Conservation (phyloP, 441 rosid species). For the Theobroma grandiflorum region DNA sequence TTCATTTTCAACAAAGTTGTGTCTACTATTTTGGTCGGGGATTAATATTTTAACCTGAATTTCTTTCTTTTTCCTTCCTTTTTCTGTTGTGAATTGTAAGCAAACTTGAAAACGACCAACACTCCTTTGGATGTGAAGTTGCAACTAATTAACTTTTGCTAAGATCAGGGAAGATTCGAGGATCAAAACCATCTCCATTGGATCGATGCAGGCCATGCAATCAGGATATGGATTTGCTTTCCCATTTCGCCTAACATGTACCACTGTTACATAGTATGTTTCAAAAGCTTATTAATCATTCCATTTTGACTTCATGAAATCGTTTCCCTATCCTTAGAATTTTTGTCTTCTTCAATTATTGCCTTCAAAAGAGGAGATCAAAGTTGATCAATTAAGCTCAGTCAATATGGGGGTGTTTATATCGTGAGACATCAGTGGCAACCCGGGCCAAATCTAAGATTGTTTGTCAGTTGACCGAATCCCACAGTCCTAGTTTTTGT, state of each 20-base stretch:
- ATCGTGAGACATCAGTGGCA: neutral
- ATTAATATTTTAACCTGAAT: neutral
- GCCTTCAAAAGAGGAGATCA: neutral
- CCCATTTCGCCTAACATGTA: neutral
- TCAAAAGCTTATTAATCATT: neutral
- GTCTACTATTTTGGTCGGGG: neutral
- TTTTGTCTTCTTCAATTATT: neutral
- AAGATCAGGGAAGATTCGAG: neutral
- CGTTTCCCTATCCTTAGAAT: neutral
- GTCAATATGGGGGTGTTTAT: neutral
- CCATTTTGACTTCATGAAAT: neutral
- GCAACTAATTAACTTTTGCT: neutral
- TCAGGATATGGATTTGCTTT: neutral
- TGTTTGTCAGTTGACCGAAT: conserved; percentile 9
- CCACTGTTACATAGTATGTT: too few species aligned
- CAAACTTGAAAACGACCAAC: neutral
- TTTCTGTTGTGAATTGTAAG: neutral
- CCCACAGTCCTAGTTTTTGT: neutral
- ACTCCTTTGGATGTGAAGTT: neutral
- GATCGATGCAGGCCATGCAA: neutral
- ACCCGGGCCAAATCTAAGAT: neutral
- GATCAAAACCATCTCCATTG: neutral
- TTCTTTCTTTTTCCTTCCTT: neutral
- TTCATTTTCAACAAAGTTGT: neutral
- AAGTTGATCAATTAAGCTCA: neutral